Evolutionary conservation across 2,329 filamentous ascomycete genomes (phyloP).

Genomic region (Paecilomyces niveus): DNA sequence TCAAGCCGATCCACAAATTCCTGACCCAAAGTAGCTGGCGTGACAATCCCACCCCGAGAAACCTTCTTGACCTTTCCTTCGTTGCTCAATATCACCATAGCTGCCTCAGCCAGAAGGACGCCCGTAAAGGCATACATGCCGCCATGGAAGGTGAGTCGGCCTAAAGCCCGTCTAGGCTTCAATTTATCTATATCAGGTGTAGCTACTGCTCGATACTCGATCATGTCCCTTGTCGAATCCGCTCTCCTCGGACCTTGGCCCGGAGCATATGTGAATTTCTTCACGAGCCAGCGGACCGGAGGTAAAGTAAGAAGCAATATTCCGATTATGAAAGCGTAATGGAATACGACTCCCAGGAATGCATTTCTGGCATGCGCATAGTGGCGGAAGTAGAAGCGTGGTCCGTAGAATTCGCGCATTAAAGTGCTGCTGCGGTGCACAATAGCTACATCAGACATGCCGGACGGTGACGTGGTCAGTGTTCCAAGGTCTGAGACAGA

Average conservation of each 20-base stretch:
- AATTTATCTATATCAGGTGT: constrained; percentile 31
- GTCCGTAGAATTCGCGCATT: constrained; percentile 51
- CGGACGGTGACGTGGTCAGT: constrained; percentile 49
- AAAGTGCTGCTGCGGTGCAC: constrained; percentile 56
- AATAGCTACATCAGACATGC: constrained; percentile 47
- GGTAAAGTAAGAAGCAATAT: constrained; percentile 43
- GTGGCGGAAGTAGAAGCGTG: constrained; percentile 51
- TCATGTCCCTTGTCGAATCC: constrained; percentile 27
- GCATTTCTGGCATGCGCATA: constrained; percentile 47
- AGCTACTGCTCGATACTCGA: constrained; percentile 40
- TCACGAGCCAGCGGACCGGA: constrained; percentile 46
- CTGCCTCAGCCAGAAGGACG: constrained; percentile 37
- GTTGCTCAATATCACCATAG: constrained; percentile 36
- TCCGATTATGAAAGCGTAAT: constrained; percentile 41
- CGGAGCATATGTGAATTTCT: constrained; percentile 42
- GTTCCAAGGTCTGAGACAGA: constrained; percentile 51
- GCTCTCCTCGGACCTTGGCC: constrained; percentile 44
- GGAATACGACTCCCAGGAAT: constrained; percentile 42
- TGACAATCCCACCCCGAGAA: constrained; percentile 41
- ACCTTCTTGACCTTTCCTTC: constrained; percentile 34
- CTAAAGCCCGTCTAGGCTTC: constrained; percentile 33
- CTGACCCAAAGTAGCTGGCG: constrained; percentile 42
- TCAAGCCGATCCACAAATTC: constrained; percentile 39
- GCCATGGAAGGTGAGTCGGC: constrained; percentile 35
- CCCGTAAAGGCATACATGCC: constrained; percentile 39